Evolutionary conservation across 2,329 filamentous ascomycete genomes (phyloP), one percentile per base, ranked within the genome.

Genomic region (Xylariaceae sp.): DNA sequence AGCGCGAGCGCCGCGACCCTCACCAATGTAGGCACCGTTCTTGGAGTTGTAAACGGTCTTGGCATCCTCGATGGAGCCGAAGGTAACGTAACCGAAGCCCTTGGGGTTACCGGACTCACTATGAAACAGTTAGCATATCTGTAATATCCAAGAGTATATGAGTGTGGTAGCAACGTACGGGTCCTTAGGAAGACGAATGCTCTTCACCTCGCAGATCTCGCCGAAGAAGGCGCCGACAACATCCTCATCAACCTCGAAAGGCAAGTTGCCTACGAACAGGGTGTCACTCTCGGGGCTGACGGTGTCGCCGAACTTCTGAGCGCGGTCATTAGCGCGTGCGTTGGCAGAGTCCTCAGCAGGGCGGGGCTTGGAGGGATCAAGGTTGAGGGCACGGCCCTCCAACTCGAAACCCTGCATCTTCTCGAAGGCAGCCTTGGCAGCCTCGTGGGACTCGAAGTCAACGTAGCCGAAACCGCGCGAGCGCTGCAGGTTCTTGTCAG

Each of bases 391-490:
- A 69, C 90, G 90, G 63, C 86, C 86, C 68, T 92, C 89, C 54
- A 95, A 77, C 70, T 91, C 86, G 64, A 82, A 75, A 66, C 85
- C 88, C 70, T 90, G 84, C 86, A 89, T 92, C 70, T 82, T 85
- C 69, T 87, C 84, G 67, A 88, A 83, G 58, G 90, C 90, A 73
- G 86, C 87, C 69, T 83, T 82, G 58, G 88, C 89, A 72, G 84
- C 82, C 61, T 83, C 86, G 62, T 82, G 76, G 67, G 80, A 84
- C 72, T 81, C 80, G 76, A 92, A 96, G 80, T 96, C 92, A 69
- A 96, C 89, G 74, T 96, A 97, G 62, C 92, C 92, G 75, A 95
- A 96, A 66, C 90, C 92, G 78, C 92, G 92, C 76, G 92, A 93
- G 72, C 90, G 88, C 70, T 90, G 89, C 71, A 81, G 83, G 58